Base-by-base conservation (phyloP, 306 rosid genomes). In the Prunus mongolica region DNA sequence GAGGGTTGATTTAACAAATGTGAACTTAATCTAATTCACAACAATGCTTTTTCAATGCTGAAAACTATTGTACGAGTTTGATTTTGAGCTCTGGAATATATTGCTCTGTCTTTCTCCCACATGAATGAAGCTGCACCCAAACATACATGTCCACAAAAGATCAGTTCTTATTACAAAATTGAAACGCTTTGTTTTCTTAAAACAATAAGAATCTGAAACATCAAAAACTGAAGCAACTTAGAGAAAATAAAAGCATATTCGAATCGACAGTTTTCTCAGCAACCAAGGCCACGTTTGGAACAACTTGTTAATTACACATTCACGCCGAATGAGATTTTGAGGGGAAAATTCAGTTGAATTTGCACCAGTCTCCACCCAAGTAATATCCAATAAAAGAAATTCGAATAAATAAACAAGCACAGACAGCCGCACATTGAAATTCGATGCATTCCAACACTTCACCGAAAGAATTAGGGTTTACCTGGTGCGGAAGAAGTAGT, bases 111-210 rank as follows among this genome's bases (percentile, higher is more conserved):
- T 65, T 65, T 57, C 77, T 27, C 71, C 74, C 79, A 44, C 78
- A 57, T 68, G 38, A 73, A 80, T 74, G 34, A 78, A 82, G 54
- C 91, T 78, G 82, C 69, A 72, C 49, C 64, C 78, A 64, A 14
- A 46, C 18, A 76, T 57, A 41, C 47, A 20, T 5, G 28, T 45
- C 47, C 14, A 50, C 18, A 57, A 47, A 28, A 12, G 28, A 13
- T 74, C 51, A 70, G 52, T 60, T 60, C 22, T 24, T 22, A 24
- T 8, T 19, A 41, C 4, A 30, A 20, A 71, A 30, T 30, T 63
- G 5, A 63, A 30, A 30, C 13, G 74, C 49, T 16, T 18, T 69
- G 60, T 4, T 50, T 15, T 4, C 24, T 11, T 16, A 27, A 50
- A 2, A 12, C 2, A 20, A 12, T n/a, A 0, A 41, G 27, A 19